phyloP scores from a whole-genome alignment of 495 filamentous ascomycete genomes.

The Acidomyces sp. region DNA sequence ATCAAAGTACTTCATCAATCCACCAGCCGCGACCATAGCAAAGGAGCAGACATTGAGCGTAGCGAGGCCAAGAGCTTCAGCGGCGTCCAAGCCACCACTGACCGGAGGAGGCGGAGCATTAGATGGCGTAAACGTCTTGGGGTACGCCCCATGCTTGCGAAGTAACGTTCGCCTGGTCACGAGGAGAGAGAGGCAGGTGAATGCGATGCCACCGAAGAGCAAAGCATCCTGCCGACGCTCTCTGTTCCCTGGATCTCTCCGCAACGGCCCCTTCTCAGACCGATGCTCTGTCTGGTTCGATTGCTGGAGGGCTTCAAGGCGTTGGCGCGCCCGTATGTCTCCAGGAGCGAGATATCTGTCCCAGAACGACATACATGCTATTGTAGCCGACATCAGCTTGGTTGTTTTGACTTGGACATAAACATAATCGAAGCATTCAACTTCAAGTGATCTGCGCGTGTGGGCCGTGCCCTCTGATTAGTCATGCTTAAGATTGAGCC shows the following conservation, averaged over 20 bases:
- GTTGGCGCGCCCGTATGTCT: conserved; percentile 7
- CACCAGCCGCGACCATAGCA: conserved; percentile 55
- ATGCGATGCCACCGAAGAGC: conserved; percentile 58
- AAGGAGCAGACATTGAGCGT: conserved; percentile 66
- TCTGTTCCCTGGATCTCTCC: too few species aligned
- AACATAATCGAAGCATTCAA: too few species aligned
- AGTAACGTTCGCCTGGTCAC: conserved; percentile 56
- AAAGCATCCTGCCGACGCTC: conserved; percentile 39
- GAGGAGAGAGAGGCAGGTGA: conserved; percentile 52
- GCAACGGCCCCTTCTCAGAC: too few species aligned
- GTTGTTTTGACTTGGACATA: too few species aligned
- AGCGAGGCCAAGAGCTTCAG: conserved; percentile 70
- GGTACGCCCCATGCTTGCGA: conserved; percentile 41
- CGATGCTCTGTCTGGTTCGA: too few species aligned
- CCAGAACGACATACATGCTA: conserved; percentile 18
- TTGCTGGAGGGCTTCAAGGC: background rate
- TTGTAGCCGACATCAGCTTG: background rate
- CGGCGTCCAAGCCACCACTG: conserved; percentile 48
- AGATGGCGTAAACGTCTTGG: conserved; percentile 45
- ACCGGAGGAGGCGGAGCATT: conserved; percentile 14
- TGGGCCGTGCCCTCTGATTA: too few species aligned
- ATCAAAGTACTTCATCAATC: conserved; percentile 54
- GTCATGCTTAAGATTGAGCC: too few species aligned
- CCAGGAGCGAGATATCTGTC: conserved; percentile 17
- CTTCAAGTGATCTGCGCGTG: too few species aligned